phyloP scores from a whole-genome alignment of 2,329 filamentous ascomycete species.

The Teratosphaeria destructans region DNA sequence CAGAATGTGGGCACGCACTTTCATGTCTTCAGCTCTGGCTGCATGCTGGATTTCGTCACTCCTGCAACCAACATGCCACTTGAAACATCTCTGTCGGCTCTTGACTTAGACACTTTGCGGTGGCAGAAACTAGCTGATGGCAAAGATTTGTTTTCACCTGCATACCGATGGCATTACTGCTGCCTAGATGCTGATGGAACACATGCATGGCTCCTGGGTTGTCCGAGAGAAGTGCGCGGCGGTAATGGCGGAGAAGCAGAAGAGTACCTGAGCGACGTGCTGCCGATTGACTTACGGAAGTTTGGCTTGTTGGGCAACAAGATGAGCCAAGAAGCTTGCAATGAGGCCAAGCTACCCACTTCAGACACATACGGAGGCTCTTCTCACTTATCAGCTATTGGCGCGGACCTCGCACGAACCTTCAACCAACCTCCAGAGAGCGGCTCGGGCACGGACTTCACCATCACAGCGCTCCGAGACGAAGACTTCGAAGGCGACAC shows the following conservation, averaged over 20 bases:
- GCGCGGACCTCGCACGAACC: constrained; percentile 71
- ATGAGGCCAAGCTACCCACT: constrained; percentile 35
- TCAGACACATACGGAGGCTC: constrained; percentile 42
- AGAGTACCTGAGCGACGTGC: constrained; percentile 87
- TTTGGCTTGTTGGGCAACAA: constrained; percentile 86
- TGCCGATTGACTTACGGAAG: constrained; percentile 83
- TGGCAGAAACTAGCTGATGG: constrained; percentile 96
- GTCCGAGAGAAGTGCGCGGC: constrained; percentile 64
- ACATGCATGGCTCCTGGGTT: constrained; percentile 94
- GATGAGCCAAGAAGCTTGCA: constrained; percentile 27
- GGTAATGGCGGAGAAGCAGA: constrained; percentile 63
- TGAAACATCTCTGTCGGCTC: constrained; percentile 80
- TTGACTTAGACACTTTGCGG: constrained; percentile 75
- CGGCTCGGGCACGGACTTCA: constrained; percentile 81
- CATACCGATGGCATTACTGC: constrained; percentile 98
- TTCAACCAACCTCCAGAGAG: constrained; percentile 80
- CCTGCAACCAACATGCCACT: constrained; percentile 78
- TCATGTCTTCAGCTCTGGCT: constrained; percentile 87
- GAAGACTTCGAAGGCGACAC: constrained; percentile 49
- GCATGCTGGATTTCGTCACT: constrained; percentile 86
- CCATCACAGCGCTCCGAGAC: constrained; percentile 78
- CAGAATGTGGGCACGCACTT: constrained; percentile 90
- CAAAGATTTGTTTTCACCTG: constrained; percentile 79
- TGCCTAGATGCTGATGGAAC: constrained; percentile 91
- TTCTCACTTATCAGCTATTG: constrained; percentile 53